Base-by-base conservation (phyloP, 345 rosid genomes). In the Eucalyptus polybractea region DNA sequence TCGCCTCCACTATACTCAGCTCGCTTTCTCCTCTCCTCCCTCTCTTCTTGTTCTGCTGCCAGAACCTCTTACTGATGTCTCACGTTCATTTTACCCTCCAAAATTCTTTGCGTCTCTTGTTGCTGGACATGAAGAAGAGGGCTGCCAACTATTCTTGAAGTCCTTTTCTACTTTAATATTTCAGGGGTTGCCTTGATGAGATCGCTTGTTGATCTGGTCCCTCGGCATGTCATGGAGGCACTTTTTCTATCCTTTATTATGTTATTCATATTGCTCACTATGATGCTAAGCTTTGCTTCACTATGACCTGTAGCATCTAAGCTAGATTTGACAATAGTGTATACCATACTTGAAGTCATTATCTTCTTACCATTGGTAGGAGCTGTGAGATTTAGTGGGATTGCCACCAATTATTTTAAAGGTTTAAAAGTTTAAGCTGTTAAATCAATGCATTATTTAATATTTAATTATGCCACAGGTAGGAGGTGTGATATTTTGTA, bases 221-320 rank as follows among this genome's bases (percentile, higher is more conserved):
- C 91, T 90, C 91, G 94, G 94, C 92, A 88, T 92, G 94, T 88
- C 90, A 92, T 87, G 96, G 94, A 94, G 92, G 94, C 96, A 92
- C 90, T 93, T 89, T 91, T 91, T 89, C 89, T 92, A 83, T 93
- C 92, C 91, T 53, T 92, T 92, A 81, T 90, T 93, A 87, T 93
- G 93, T 95, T 93, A 89, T 93, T 90, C 92, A 85, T 95, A 60
- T 92, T 42, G 10, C 17, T 62, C 33, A 13, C 17, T 6, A 62
- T 62, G 72, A 1, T 47, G 50, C 58, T 86, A 37, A 90, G 89
- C 65, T 90, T 91, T 51, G 87, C 53, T 87, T 90, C 86, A 62
- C 87, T 85, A 54, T 65, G 49, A 37, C 89, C 51, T 91, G 86
- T 90, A 87, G 65, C 87, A 83, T 42, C 50, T 29, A 83, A 83